Percentiles rank a stretch among this genome's conserved stretches.
These are phyloP conservation scores for Aspergillus fijiensis DNA, from an alignment of 2,329 filamentous ascomycete species.

Conservation along the genomic window DNA sequence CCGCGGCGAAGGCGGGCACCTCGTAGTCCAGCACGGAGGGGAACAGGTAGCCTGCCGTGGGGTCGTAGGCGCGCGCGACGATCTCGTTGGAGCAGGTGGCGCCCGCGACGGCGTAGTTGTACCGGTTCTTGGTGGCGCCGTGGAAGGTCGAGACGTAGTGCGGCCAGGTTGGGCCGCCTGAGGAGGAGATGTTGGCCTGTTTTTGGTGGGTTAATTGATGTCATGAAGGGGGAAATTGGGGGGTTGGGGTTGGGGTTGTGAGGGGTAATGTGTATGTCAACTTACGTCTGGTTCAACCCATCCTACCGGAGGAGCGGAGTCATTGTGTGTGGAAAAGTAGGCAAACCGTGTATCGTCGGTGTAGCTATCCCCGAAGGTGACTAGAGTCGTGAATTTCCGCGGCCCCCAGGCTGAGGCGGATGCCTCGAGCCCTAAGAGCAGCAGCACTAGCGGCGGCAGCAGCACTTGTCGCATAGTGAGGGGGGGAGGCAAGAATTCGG, in stretches of 20 bases:
- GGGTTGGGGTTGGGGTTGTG: not conserved
- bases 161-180: conserved; percentile 67
- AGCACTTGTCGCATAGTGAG: not conserved
- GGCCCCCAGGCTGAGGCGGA: not conserved
- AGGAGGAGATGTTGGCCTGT: conserved; percentile 53
- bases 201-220: not conserved
- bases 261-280: conserved; percentile 17
- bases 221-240: not conserved
- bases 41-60: conserved; percentile 69
- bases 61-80: conserved; percentile 64
- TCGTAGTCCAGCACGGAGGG: conserved; percentile 65
- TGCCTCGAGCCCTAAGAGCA: not conserved
- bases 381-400: conserved; percentile 35
- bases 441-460: not conserved
- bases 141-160: conserved; percentile 58
- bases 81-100: conserved; percentile 70
- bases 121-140: conserved; percentile 51
- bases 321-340: conserved; percentile 37
- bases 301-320: not conserved
- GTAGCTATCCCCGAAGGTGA: conserved; percentile 74
- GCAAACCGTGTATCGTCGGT: conserved; percentile 58
- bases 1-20: conserved; percentile 43
- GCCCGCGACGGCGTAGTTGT: conserved; percentile 70
- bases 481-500: not conserved
- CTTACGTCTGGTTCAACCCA: conserved; percentile 39